Base-by-base conservation (phyloP, 768 basidiomycete genomes). In the Udeniomyces megalosporus region DNA sequence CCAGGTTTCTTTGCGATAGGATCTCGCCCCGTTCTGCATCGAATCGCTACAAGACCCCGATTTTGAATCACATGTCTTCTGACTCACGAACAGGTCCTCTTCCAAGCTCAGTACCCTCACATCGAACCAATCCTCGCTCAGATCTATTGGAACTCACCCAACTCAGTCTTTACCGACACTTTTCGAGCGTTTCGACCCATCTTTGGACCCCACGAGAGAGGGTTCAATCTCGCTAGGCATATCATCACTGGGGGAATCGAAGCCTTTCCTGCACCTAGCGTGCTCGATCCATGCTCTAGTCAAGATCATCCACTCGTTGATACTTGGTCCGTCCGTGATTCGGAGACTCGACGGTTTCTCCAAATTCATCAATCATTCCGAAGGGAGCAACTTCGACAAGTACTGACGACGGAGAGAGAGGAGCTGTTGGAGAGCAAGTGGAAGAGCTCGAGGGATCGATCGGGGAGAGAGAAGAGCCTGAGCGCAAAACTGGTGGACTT, bases 361-460 rank as follows among this genome's bases (percentile, higher is more conserved):
- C 20, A 56, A n/a, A n/a, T n/a, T 51, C 12, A 60, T 60, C 46
- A 62, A 67, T 46, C 22, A 58, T 2, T 66, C 48, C 29, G 67
- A 67, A 31, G 35, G 56, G 22, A 55, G 67, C 8, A 66, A 68
- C 45, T 68, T 66, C 50, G 67, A 69, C 34, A 65, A 67, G 63
- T 67, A 67, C 56, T 66, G 66, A 10, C 50, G 58, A 15, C 42
- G 22, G 22, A 34, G 71, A 85, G 82, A 67, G 81, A 86, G 31
- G 85, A 93, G 64, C 79, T 91, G 29, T 69, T 89, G 10, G 38
- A 42, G 38, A 42, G 38, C 17, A 42, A n/a, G n/a, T n/a, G n/a
- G n/a, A n/a, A n/a, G n/a, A n/a, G n/a, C 17, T 42, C 8, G 17
- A 42, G 38, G 38, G 8, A 42, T 8, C 38, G 8, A 8, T 17